Percentiles rank a stretch among this genome's conserved stretches.
Conservation (phyloP, 305 asterid genomes). For the Plantago coronopus region DNA sequence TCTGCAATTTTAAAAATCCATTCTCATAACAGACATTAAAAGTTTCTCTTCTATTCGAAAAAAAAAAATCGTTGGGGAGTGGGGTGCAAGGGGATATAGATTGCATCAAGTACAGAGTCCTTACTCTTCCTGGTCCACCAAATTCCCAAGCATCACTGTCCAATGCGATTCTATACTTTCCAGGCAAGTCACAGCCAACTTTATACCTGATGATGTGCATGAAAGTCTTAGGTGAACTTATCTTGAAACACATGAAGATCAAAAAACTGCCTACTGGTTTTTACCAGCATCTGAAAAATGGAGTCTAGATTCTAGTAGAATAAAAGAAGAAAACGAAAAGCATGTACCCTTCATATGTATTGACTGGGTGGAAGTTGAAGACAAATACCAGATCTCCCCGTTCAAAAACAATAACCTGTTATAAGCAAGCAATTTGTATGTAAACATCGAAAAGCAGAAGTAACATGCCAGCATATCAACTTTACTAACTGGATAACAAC, state of each 20-base stretch:
- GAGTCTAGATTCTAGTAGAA: neutral
- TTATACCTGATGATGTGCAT: constrained; percentile 58
- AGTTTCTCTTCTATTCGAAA: no score
- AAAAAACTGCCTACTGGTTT: neutral
- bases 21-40: no score
- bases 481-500: neutral
- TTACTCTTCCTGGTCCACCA: constrained; percentile 97
- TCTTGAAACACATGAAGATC: neutral
- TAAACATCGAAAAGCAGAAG: neutral
- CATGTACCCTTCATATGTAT: constrained; percentile 79
- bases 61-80: neutral
- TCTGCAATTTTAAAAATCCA: no score
- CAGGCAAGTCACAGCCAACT: constrained; percentile 95
- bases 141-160: constrained; percentile 89
- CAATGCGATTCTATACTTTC: constrained; percentile 85
- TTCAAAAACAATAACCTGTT: constrained; percentile 90
- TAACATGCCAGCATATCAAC: constrained; percentile 6
- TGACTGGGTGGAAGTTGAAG: constrained; percentile 81
- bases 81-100: no score
- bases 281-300: neutral
- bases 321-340: constrained; percentile 11
- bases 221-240: constrained; percentile 9
- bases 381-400: constrained; percentile 88
- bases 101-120: constrained; percentile 24
- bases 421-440: constrained; percentile 21